phyloP scores from a whole-genome alignment of 148 eudicot genomes.

The Chenopodium quinoa region DNA sequence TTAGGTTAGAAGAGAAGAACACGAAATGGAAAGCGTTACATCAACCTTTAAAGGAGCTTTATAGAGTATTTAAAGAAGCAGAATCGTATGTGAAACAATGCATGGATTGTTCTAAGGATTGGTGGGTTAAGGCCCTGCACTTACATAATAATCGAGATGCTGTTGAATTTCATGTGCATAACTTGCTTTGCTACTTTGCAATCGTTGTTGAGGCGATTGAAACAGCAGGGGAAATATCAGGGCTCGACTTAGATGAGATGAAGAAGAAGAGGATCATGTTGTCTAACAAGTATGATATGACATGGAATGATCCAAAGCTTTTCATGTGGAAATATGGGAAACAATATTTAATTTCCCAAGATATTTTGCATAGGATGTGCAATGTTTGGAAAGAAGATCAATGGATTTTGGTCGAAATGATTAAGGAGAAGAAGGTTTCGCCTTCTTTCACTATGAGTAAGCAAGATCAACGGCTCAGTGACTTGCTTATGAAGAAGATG shows the following conservation, averaged over 20 bases:
- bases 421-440: conserved; percentile 40
- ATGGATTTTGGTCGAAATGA: conserved; percentile 45
- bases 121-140: conserved; percentile 55
- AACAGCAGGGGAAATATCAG: conserved; percentile 56
- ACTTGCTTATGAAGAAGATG: conserved; percentile 37
- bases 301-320: conserved; percentile 58
- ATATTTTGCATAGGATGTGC: conserved; percentile 31
- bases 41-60: conserved; percentile 57
- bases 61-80: conserved; percentile 57
- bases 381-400: conserved; percentile 49
- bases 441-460: conserved; percentile 19
- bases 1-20: conserved; percentile 52
- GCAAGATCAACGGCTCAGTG: conserved; percentile 46
- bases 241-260: conserved; percentile 57
- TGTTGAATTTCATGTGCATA: conserved; percentile 57
- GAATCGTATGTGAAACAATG: conserved; percentile 50
- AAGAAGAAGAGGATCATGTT: conserved; percentile 51
- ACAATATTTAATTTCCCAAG: conserved; percentile 55
- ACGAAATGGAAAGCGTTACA: conserved; percentile 69
- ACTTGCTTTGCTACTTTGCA: conserved; percentile 48
- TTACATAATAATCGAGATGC: conserved; percentile 46
- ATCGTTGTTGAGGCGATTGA: conserved; percentile 61
- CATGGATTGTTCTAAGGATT: conserved; percentile 42
- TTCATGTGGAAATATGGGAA: conserved; percentile 61
- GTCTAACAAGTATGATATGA: conserved; percentile 46